Evolutionary conservation across 2,329 filamentous ascomycete genomes (phyloP).

Genomic region (Fonsecaea nubica): DNA sequence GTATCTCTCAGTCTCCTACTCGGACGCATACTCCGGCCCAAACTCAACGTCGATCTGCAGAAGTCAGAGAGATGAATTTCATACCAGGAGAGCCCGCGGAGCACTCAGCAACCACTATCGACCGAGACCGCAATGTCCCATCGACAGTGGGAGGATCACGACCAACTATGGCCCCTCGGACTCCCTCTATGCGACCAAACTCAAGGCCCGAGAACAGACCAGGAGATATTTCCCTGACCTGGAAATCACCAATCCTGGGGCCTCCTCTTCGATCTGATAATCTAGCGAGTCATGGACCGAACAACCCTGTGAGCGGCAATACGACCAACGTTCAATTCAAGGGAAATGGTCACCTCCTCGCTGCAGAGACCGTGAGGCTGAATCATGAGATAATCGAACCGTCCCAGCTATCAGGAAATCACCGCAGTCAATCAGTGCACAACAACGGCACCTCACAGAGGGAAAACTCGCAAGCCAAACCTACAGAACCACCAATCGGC

Average conservation of each 20-base stretch:
- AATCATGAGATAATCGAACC: not conserved
- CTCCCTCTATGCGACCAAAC: not conserved
- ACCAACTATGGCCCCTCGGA: not conserved
- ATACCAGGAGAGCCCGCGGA: not conserved
- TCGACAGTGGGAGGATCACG: not conserved
- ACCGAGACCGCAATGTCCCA: not conserved
- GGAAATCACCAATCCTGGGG: not conserved
- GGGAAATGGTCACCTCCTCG: not conserved
- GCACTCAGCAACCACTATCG: not conserved
- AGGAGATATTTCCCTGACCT: not conserved
- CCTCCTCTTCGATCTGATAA: not conserved
- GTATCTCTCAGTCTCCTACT: not conserved
- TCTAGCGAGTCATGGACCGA: not conserved
- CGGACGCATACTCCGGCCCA: not conserved
- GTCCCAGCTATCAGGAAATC: not conserved
- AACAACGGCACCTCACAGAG: not conserved
- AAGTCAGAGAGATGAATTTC: not conserved
- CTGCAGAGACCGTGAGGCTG: not conserved
- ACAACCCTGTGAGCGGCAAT: not conserved
- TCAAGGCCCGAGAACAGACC: not conserved
- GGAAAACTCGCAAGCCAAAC: not conserved
- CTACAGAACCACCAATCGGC: not conserved
- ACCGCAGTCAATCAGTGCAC: not conserved
- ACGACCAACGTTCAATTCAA: not conserved
- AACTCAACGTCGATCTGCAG: not conserved